phyloP scores from a whole-genome alignment of 108 stramenopile genomes.

The Stephanodiscus triporus region DNA sequence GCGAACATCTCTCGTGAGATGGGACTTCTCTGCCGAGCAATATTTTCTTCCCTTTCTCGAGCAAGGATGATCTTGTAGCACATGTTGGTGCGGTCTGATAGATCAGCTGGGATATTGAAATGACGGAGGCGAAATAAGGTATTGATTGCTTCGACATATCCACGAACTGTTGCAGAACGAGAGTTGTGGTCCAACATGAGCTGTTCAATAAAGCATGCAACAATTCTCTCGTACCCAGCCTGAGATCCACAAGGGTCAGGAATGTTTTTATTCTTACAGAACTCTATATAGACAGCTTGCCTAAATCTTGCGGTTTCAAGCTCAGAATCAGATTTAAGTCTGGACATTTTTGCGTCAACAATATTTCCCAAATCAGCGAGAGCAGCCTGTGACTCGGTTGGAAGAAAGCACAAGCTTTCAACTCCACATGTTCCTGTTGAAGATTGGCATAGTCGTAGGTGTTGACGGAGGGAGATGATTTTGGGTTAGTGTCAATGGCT shows the following conservation, averaged over 20 bases:
- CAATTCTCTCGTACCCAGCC: conserved; percentile 1
- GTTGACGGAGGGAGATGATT: neutral
- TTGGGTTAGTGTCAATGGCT: neutral
- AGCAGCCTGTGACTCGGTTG: conserved; percentile 8
- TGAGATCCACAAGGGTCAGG: conserved; percentile 2
- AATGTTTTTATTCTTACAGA: neutral
- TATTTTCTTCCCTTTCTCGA: conserved; percentile 7
- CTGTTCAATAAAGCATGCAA: neutral
- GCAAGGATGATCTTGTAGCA: neutral
- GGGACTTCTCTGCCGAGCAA: conserved; percentile 13
- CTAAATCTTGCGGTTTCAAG: conserved; percentile 21
- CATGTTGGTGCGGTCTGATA: neutral
- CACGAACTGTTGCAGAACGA: neutral
- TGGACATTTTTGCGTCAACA: conserved; percentile 10
- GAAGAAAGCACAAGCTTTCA: conserved; percentile 14
- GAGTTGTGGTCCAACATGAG: neutral
- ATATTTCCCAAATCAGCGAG: conserved; percentile 9
- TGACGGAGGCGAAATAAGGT: neutral
- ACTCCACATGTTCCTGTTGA: conserved; percentile 14
- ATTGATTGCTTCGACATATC: conserved; percentile 12
- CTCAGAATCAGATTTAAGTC: neutral
- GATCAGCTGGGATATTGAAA: neutral
- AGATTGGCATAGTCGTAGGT: no score
- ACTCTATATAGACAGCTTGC: conserved; percentile 25
- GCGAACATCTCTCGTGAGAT: conserved; percentile 2